phyloP scores from a whole-genome alignment of 2,329 filamentous ascomycete genomes.

The Fusarium sp. region DNA sequence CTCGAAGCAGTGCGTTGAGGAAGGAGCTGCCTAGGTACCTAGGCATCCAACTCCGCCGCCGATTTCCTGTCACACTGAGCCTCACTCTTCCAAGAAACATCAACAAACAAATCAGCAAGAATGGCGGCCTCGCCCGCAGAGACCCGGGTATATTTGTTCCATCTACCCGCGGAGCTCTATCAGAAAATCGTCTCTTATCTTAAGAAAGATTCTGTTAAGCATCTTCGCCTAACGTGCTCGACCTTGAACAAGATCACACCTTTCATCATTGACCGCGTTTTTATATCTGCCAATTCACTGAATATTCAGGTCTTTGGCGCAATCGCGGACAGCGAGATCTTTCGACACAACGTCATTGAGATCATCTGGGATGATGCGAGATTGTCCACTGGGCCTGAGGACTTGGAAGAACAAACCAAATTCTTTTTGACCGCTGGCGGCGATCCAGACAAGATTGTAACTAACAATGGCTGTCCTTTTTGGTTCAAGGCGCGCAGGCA shows the following conservation, averaged over 20 bases:
- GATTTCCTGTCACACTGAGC: background rate
- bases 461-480: background rate
- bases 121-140: background rate
- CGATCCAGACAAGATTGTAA: background rate
- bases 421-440: too few relatives aligned
- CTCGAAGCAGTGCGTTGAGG: background rate
- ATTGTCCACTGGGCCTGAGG: background rate
- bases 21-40: background rate
- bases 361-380: constrained; percentile 2
- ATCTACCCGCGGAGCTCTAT: background rate
- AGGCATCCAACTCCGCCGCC: background rate
- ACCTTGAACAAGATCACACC: background rate
- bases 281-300: background rate
- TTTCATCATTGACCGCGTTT: background rate
- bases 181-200: background rate
- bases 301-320: background rate
- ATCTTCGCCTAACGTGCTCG: background rate
- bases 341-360: background rate
- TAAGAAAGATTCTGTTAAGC: background rate
- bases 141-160: background rate
- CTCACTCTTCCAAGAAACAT: background rate
- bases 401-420: background rate
- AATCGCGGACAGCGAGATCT: background rate
- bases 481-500: background rate
- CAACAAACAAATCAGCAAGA: background rate